Base-by-base conservation (phyloP, 352 stramenopile species). In the Blastocystis sp. region DNA sequence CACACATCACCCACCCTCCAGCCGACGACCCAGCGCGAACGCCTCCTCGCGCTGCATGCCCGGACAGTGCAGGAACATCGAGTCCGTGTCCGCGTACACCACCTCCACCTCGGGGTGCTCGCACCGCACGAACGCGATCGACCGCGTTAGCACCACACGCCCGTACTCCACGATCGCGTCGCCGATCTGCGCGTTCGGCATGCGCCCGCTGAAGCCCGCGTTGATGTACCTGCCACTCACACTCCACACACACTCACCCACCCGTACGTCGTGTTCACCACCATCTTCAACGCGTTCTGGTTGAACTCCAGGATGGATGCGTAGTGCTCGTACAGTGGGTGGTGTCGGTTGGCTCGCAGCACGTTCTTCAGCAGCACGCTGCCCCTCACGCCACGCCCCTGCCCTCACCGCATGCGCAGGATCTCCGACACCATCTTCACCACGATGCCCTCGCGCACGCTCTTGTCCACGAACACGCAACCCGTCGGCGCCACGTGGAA, bases 241-340 rank as follows among this genome's bases (percentile, higher is more conserved):
- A 14, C n/a, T n/a, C n/a, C n/a, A n/a, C n/a, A n/a, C n/a, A n/a
- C n/a, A n/a, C n/a, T n/a, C n/a, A n/a, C n/a, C 87, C 70, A 90
- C 4, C 95, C 96, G 90, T 99, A 99, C 19, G 96, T 99, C 40
- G 99, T 97, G 91, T 99, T 99, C 3, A 97, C 95, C 64, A 99
- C 95, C 92, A 99, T 96, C 91, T 99, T 99, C 19, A 99, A 91
- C 34, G 97, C 96, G 17, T 98, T 90, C 89, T 97, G 94, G 34
- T 93, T 90, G 21, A 93, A 93, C 91, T 96, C 93, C 24, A 97
- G 91, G 68, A 94, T 92, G 64, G 93, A 89, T 9, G 71, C 45
- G 78, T 80, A 93, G 76, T 54, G 89, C 43, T 66, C 60, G 21
- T 77, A 88, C 21, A 65, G 62, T 21, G 89, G 57, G 2, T 89